These are phyloP conservation scores for Vigna nakashimae DNA, from an alignment of 306 rosid genomes.

Conservation along the genomic window DNA sequence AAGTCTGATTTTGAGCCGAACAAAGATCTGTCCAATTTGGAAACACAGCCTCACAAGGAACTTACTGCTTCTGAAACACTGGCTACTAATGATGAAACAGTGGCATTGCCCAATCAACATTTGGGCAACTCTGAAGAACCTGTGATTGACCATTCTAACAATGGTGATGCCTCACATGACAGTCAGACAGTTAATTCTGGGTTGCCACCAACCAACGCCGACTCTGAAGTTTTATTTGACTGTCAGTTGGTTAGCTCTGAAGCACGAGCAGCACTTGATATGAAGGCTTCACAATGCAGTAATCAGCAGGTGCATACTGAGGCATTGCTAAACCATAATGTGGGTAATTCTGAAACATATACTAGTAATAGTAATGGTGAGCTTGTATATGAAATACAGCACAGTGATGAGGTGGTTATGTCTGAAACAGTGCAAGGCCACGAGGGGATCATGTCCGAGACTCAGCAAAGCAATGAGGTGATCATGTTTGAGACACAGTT, in stretches of 20 bases:
- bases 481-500: constrained; percentile 35
- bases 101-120: constrained; percentile 25
- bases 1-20: constrained; percentile 31
- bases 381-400: constrained; percentile 40
- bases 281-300: not conserved
- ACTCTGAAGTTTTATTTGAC: not conserved
- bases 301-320: constrained; percentile 24
- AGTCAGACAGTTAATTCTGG: constrained; percentile 39
- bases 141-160: constrained; percentile 5
- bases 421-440: constrained; percentile 21
- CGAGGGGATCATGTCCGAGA: constrained; percentile 25
- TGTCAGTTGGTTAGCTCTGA: constrained; percentile 41
- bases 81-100: constrained; percentile 42
- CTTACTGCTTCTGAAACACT: constrained; percentile 39
- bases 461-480: constrained; percentile 13
- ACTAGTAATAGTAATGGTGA: constrained; percentile 10
- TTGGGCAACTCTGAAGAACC: constrained; percentile 24
- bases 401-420: constrained; percentile 6
- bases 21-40: constrained; percentile 36
- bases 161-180: constrained; percentile 34
- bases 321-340: not conserved
- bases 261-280: constrained; percentile 11
- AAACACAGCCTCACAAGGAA: constrained; percentile 27
- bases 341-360: constrained; percentile 29
- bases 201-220: constrained; percentile 16